Evolutionary conservation across 2,329 filamentous ascomycete species (phyloP), one percentile per base, ranked within the genome.

Genomic region (Sphaerulina musiva): DNA sequence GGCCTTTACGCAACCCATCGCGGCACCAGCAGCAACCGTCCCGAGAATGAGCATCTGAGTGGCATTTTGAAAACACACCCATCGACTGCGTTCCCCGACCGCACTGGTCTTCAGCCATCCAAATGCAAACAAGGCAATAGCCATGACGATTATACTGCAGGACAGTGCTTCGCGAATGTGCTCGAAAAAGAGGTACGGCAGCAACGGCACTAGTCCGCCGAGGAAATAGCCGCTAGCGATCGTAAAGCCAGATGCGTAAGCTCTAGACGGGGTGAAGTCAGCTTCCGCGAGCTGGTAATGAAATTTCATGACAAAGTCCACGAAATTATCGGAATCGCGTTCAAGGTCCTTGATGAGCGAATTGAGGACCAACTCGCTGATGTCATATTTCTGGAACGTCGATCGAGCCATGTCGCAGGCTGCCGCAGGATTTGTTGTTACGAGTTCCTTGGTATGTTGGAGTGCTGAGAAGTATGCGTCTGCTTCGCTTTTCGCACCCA

Each of bases 191-290:
- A 88, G 83, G 70, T 89, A 89, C 0, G 85, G 85, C 41, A 86
- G 70, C 63, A 88, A 76, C 11, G 85, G 85, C n/a, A 88, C 78
- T 51, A 87, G 74, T 0, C 85, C 85, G 17, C 85, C 85, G 20
- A 87, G 68, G 49, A 88, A 83, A 67, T 89, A 89, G 36, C 83
- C 83, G 12, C 82, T 64, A 0, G 84, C 82, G 63, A 89, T 85
- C 7, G 82, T 87, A 26, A 83, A 59, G 2, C 83, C 85, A 0
- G 80, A 84, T 43, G 71, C 71, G 64, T 71, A 75, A 9, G 75
- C 74, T 54, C 73, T 70, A 2, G 58, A 59, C 14, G 61, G 52
- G 46, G 74, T 73, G 47, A 70, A 72, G 42, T 74, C 71, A 1
- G 74, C 74, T 54, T 71, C 69, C 1, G 70, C 62, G 40, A 76